Percentiles rank a stretch among this genome's conserved stretches.
phyloP scores from a whole-genome alignment of 2,329 filamentous ascomycete species.

The Ambrosiella beaveri region DNA sequence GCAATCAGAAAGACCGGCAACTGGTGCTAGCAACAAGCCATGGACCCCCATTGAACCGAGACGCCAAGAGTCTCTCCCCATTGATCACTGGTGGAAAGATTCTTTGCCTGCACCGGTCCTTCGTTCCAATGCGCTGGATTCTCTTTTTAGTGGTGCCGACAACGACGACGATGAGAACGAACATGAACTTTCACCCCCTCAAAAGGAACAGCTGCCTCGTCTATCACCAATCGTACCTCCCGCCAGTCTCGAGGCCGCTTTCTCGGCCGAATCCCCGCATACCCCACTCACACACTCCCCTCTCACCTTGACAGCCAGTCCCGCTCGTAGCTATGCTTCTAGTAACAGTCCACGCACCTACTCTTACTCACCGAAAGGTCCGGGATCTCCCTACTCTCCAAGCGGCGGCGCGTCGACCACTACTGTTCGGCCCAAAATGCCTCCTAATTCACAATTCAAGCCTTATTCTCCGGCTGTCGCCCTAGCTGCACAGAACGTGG shows the following conservation, averaged over 20 bases:
- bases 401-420: neutral
- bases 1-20: neutral
- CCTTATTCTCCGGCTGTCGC: conserved; percentile 9
- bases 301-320: neutral
- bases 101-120: neutral
- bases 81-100: neutral
- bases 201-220: neutral
- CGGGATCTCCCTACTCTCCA: neutral
- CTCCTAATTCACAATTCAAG: conserved; percentile 5
- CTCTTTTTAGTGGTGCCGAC: conserved; percentile 1
- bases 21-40: neutral
- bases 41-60: neutral
- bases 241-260: conserved; percentile 4
- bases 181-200: neutral
- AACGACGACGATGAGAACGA: neutral
- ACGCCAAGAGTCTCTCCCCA: neutral
- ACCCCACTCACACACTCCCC: conserved; percentile 6
- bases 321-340: neutral
- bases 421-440: neutral
- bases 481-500: neutral
- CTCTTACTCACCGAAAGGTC: neutral
- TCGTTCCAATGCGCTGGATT: conserved; percentile 2
- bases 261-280: neutral
- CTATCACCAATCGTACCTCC: conserved; percentile 1
- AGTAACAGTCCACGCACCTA: conserved; percentile 1